A percentile compares a stretch with the other conserved stretches of the same genome.
phyloP scores from a whole-genome alignment of 345 rosid genomes.

The Salix dunnii region DNA sequence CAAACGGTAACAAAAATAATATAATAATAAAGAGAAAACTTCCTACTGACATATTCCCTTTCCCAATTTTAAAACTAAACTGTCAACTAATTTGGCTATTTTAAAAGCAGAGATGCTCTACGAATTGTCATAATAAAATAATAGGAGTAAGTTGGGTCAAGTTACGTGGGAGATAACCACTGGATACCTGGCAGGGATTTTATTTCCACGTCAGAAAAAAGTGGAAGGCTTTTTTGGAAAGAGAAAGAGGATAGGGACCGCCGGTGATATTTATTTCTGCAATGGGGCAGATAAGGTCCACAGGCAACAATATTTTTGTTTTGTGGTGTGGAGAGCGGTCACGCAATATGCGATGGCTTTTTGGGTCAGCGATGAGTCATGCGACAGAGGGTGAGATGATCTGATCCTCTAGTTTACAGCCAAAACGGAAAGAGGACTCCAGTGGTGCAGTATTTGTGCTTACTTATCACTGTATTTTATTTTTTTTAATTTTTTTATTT shows the following conservation, averaged over 20 bases:
- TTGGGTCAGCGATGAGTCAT: conserved; percentile 16
- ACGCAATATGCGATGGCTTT: not conserved
- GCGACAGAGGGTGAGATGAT: conserved; percentile 1
- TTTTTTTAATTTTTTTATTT: too few species aligned
- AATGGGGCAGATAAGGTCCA: not conserved
- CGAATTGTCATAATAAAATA: too few species aligned
- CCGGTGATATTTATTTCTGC: not conserved
- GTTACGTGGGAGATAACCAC: conserved; percentile 15
- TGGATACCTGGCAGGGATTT: not conserved
- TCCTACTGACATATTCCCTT: too few species aligned
- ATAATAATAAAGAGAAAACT: too few species aligned
- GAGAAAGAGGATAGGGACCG: not conserved
- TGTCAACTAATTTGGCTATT: too few species aligned
- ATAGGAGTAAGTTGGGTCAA: too few species aligned
- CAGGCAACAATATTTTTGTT: not conserved
- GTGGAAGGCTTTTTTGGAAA: not conserved
- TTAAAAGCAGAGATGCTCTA: too few species aligned
- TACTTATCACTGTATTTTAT: too few species aligned
- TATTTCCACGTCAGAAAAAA: conserved; percentile 26
- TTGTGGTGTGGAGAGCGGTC: not conserved
- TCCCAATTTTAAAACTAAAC: too few species aligned
- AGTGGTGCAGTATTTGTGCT: not conserved
- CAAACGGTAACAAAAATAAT: too few species aligned
- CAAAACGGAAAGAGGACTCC: not conserved
- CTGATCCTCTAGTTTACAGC: not conserved